phyloP scores from a whole-genome alignment of 106 monocot species.

The Platanthera zijinensis region DNA sequence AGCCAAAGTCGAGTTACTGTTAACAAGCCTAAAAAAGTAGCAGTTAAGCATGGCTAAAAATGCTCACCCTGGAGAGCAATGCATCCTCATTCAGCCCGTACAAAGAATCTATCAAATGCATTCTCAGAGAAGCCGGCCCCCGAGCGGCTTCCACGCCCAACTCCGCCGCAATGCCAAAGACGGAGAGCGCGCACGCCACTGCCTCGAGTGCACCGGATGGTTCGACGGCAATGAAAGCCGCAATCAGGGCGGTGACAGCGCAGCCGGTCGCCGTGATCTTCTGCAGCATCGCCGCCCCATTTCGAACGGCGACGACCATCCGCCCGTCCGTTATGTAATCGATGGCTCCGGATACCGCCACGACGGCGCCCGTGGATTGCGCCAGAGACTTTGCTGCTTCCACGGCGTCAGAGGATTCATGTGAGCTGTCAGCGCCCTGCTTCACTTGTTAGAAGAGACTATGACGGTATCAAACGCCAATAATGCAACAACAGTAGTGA shows the following conservation, averaged over 20 bases:
- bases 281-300: conserved; percentile 80
- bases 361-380: conserved; percentile 26
- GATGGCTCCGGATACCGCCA: conserved; percentile 57
- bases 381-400: conserved; percentile 54
- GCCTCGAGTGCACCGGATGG: conserved; percentile 47
- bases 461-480: no score
- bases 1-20: no score
- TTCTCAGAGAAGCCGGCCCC: conserved; percentile 69
- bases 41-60: conserved; percentile 12
- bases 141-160: conserved; percentile 47
- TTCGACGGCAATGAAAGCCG: conserved; percentile 70
- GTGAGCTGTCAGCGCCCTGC: conserved; percentile 77
- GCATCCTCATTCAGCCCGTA: conserved; percentile 42
- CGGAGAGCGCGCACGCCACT: conserved; percentile 59
- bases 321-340: conserved; percentile 51
- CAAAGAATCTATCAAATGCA: conserved; percentile 69
- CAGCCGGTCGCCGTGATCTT: conserved; percentile 86
- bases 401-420: conserved; percentile 55
- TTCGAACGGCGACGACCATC: conserved; percentile 31
- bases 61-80: conserved; percentile 35
- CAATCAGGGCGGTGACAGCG: conserved; percentile 68
- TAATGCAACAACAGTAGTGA: no score
- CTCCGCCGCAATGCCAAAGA: conserved; percentile 73
- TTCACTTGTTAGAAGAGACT: no score
- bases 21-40: neutral